Evolutionary conservation across 306 rosid genomes (phyloP).

Genomic region (Quercus parvula): DNA sequence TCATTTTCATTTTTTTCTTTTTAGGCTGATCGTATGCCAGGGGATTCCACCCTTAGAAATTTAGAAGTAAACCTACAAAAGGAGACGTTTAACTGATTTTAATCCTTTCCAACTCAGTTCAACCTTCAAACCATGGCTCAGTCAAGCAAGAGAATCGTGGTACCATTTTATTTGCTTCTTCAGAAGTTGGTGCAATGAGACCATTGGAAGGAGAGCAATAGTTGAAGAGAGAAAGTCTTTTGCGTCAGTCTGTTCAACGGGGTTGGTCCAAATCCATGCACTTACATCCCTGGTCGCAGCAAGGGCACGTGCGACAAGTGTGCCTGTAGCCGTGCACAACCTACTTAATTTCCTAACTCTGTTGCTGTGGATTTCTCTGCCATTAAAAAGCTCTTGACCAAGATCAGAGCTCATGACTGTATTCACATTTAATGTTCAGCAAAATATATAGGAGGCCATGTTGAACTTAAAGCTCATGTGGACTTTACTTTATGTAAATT

Average conservation of each 20-base stretch:
- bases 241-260: constrained; percentile 11
- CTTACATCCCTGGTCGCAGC: constrained; percentile 16
- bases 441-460: too few relatives aligned
- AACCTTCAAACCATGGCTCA: constrained; percentile 24
- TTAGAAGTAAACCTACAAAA: too few relatives aligned
- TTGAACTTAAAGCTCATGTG: neutral
- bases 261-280: constrained; percentile 28
- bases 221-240: constrained; percentile 5
- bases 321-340: neutral
- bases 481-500: neutral
- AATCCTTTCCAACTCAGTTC: constrained; percentile 14
- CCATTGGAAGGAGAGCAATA: constrained; percentile 26
- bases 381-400: neutral
- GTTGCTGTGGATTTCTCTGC: neutral
- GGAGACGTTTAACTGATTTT: neutral
- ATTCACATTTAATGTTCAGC: neutral
- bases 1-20: too few relatives aligned
- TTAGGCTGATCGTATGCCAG: too few relatives aligned
- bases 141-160: constrained; percentile 12
- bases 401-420: neutral
- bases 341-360: too few relatives aligned
- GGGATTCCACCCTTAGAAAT: too few relatives aligned
- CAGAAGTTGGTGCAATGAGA: constrained; percentile 31
- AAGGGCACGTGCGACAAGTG: neutral
- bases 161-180: constrained; percentile 13